Percentiles rank a stretch among this genome's conserved stretches.
These are phyloP conservation scores for Perilla frutescens DNA, from an alignment of 257 asterid genomes.

Conservation along the genomic window DNA sequence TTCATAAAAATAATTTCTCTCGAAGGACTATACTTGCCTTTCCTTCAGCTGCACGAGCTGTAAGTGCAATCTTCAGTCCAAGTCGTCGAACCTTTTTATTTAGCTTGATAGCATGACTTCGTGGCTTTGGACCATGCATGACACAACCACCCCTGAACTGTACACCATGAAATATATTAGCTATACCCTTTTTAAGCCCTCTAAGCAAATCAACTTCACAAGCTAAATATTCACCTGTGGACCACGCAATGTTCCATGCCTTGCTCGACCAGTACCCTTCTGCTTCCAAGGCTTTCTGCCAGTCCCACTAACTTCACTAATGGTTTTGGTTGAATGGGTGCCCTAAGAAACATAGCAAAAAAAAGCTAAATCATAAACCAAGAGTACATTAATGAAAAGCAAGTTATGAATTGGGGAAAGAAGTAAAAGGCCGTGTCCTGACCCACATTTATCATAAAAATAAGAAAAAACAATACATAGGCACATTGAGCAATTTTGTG, in stretches of 20 bases:
- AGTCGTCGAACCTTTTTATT: slow-evolving; percentile 91
- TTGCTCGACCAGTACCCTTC: slow-evolving; percentile 94
- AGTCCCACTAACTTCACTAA: slow-evolving; percentile 96
- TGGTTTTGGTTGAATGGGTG: slow-evolving; percentile 90
- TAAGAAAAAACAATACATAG: neutral
- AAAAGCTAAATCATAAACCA: neutral
- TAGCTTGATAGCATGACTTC: slow-evolving; percentile 91
- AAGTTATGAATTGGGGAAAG: neutral
- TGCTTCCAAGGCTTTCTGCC: slow-evolving; percentile 92
- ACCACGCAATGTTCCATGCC: slow-evolving; percentile 87
- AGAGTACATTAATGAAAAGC: neutral
- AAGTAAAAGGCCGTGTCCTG: neutral
- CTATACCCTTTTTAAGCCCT: slow-evolving; percentile 9
- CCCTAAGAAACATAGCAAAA: slow-evolving; percentile 56
- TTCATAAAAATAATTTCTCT: slow-evolving; percentile 9
- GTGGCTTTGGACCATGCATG: slow-evolving; percentile 98
- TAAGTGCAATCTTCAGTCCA: slow-evolving; percentile 87
- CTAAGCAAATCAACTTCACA: slow-evolving; percentile 1
- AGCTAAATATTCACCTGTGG: slow-evolving; percentile 66
- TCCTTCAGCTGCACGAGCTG: slow-evolving; percentile 97
- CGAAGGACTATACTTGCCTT: slow-evolving; percentile 62
- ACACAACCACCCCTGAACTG: slow-evolving; percentile 89
- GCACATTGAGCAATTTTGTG: neutral
- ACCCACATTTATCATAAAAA: neutral
- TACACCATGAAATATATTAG: slow-evolving; percentile 29